phyloP scores from a whole-genome alignment of 345 rosid genomes.

The Passiflora organensis region DNA sequence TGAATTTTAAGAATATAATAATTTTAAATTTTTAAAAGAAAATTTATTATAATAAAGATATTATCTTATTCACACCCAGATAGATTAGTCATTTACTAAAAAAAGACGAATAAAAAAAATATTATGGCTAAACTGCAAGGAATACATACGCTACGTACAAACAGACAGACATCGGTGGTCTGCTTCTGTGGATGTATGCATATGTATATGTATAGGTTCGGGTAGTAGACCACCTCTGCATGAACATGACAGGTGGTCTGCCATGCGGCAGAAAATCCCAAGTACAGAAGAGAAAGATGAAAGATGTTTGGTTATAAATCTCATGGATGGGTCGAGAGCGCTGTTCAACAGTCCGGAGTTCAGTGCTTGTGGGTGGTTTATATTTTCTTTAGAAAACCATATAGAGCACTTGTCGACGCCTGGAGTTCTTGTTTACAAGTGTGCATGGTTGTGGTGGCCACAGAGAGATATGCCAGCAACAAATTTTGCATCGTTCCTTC shows the following conservation, averaged over 20 bases:
- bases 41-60: no score
- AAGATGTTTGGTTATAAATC: constrained; percentile 4
- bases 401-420: constrained; percentile 6
- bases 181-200: neutral
- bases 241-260: constrained; percentile 40
- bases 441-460: neutral
- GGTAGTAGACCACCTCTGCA: constrained; percentile 10
- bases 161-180: no score
- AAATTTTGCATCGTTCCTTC: constrained; percentile 5
- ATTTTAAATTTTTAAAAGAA: no score
- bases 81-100: no score
- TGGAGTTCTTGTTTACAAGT: neutral
- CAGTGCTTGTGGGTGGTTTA: constrained; percentile 1
- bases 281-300: constrained; percentile 8
- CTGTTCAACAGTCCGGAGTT: constrained; percentile 11
- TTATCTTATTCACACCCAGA: no score
- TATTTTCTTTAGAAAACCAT: neutral
- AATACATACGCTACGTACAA: no score
- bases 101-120: no score
- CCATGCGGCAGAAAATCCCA: constrained; percentile 37
- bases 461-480: constrained; percentile 16
- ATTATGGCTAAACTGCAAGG: no score
- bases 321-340: neutral
- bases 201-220: neutral
- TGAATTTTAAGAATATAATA: no score